Evolutionary conservation across 805 yeast species (phyloP), one percentile per base, ranked within the genome.

Genomic region (Starmerella khaoyaiensis): DNA sequence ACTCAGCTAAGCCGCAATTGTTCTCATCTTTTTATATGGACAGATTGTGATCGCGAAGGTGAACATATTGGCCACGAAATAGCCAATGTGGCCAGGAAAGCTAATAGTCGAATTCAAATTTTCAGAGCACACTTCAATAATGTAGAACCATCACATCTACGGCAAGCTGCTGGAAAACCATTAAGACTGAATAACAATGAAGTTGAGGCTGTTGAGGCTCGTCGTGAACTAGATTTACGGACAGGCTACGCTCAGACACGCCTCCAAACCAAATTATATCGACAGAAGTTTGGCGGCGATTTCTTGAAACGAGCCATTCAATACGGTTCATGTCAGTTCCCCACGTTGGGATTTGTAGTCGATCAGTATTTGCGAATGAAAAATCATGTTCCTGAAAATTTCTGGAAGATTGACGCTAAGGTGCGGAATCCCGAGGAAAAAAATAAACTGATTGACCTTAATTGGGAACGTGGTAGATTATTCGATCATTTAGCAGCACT

Each of bases 1-100:
- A 56, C 68, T 21, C 57, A 57, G 4, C 83, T 83, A 52, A 79
- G 84, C 4, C 56, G 75, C 28, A 52, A 51, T 15, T 71, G 81
- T 4, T 70, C 73, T 36, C 61, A 62, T 27, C 59, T 90, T 37
- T 81, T 83, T 80, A 82, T 90, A 6, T 90, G 98, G 97, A 90
- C 98, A 1, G 99, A 90, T 67, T 90, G 98, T 59, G 97, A 86
- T 65, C 65, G 96, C 25, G 97, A 86, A 55, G 97, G 97, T 2
- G 97, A 86, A 56, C 79, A 74, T 56, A 86, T 86, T 39, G 97
- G 96, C 0, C 73, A 67, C 61, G 94, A 86, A 50, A 73, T 93
- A 12, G 65, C 72, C 24, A 67, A 74, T 36, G 76, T 75, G n/a
- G 95, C 94, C 0, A 53, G 55, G 34, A 64, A 63, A 44, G 62